Evolutionary conservation across 345 rosid genomes (phyloP).

Genomic region (Eucalyptus pauciflora): DNA sequence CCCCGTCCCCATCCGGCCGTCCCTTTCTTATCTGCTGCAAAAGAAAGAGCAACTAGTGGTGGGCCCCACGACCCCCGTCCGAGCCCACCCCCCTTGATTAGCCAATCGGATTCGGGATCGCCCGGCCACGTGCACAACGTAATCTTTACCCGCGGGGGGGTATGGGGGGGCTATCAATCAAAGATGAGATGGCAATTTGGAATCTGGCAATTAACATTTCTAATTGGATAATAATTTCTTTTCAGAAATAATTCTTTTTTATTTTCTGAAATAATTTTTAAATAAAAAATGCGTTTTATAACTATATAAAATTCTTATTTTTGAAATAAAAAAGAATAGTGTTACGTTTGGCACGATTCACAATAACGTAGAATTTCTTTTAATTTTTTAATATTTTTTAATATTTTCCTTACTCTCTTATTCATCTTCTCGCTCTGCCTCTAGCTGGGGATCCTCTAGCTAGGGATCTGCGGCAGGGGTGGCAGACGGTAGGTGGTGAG

Average conservation of each 20-base stretch:
- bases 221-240: too few species aligned
- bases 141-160: too few species aligned
- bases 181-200: neutral
- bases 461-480: accelerated
- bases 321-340: accelerated
- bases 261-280: too few species aligned
- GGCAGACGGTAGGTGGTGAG: accelerated
- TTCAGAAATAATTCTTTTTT: too few species aligned
- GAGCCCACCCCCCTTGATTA: neutral
- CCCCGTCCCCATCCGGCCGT: neutral
- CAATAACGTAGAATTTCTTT: accelerated
- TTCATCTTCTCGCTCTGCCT: too few species aligned
- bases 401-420: too few species aligned
- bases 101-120: neutral
- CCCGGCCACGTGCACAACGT: neutral
- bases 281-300: accelerated
- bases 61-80: neutral
- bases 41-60: neutral
- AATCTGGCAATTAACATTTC: too few species aligned
- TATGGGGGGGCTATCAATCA: too few species aligned
- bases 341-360: accelerated
- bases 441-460: too few species aligned
- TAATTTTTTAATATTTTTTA: too few species aligned
- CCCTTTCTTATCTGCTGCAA: neutral
- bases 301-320: too few species aligned